Evolutionary conservation across 2,329 filamentous ascomycete species (phyloP).

Genomic region (Trichophyton simii): DNA sequence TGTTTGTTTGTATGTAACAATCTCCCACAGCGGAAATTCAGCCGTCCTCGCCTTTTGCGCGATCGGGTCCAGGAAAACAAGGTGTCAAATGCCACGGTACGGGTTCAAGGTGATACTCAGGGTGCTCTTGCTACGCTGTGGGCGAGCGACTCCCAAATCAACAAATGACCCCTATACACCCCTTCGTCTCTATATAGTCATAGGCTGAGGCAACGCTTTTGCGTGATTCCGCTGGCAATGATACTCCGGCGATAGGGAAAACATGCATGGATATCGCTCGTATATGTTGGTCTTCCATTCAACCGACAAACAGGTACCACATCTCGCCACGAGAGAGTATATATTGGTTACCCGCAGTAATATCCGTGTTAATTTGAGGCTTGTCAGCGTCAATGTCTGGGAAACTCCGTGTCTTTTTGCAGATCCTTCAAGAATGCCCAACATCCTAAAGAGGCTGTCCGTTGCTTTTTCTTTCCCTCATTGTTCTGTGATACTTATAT

Average conservation of each 20-base stretch:
- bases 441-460: neutral
- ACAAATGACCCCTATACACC: neutral
- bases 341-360: neutral
- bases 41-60: too few species aligned
- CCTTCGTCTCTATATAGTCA: too few species aligned
- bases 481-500: neutral
- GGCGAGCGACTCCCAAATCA: neutral
- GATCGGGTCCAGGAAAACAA: too few species aligned
- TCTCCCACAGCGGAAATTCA: too few species aligned
- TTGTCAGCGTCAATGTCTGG: too few species aligned
- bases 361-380: neutral
- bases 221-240: neutral
- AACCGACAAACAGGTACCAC: neutral
- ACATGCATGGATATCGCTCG: neutral
- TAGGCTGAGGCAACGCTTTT: neutral
- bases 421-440: neutral
- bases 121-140: neutral
- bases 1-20: neutral
- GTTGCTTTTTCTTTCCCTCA: neutral
- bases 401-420: neutral
- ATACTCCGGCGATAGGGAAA: neutral
- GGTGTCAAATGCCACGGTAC: neutral
- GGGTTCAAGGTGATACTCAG: too few species aligned
- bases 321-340: neutral
- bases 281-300: constrained; percentile 1